These are phyloP conservation scores for Apiospora marii DNA, from an alignment of 2,329 filamentous ascomycete genomes.

Conservation along the genomic window DNA sequence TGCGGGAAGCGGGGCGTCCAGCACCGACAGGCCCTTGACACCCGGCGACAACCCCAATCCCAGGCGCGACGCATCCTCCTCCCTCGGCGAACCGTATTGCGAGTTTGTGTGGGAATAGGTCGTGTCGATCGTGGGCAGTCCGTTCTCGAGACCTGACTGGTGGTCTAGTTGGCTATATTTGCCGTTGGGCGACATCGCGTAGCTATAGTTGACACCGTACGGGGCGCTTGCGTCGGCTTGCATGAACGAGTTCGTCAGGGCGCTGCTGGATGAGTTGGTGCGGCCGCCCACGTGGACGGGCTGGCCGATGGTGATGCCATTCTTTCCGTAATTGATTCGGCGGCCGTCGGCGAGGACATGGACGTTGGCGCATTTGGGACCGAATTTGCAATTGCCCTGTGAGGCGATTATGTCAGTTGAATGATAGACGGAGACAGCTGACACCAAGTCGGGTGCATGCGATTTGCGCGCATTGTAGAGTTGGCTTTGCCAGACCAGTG, in stretches of 20 bases:
- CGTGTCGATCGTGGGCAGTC: slow-evolving; percentile 65
- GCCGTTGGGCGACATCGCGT: slow-evolving; percentile 51
- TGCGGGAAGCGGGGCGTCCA: slow-evolving; percentile 90
- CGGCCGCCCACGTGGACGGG: slow-evolving; percentile 71
- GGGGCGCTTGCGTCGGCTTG: slow-evolving; percentile 62
- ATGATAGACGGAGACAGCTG: background rate
- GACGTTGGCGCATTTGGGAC: slow-evolving; percentile 95
- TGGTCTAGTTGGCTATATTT: slow-evolving; percentile 52
- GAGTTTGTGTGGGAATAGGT: slow-evolving; percentile 64
- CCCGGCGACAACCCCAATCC: slow-evolving; percentile 83
- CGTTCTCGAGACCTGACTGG: slow-evolving; percentile 62
- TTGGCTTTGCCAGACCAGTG: background rate
- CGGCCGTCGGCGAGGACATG: slow-evolving; percentile 94
- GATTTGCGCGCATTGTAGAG: background rate
- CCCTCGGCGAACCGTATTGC: slow-evolving; percentile 83
- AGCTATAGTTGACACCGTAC: slow-evolving; percentile 52
- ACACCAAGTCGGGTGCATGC: background rate
- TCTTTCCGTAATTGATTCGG: slow-evolving; percentile 82
- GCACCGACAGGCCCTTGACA: slow-evolving; percentile 79
- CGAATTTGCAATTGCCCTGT: slow-evolving; percentile 98
- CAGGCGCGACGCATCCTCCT: slow-evolving; percentile 64
- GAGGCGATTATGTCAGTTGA: background rate
- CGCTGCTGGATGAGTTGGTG: slow-evolving; percentile 72
- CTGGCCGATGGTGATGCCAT: slow-evolving; percentile 70
- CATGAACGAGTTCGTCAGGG: slow-evolving; percentile 77